Evolutionary conservation across 257 asterid species (phyloP).

Genomic region (Nicotiana sylvestris): DNA sequence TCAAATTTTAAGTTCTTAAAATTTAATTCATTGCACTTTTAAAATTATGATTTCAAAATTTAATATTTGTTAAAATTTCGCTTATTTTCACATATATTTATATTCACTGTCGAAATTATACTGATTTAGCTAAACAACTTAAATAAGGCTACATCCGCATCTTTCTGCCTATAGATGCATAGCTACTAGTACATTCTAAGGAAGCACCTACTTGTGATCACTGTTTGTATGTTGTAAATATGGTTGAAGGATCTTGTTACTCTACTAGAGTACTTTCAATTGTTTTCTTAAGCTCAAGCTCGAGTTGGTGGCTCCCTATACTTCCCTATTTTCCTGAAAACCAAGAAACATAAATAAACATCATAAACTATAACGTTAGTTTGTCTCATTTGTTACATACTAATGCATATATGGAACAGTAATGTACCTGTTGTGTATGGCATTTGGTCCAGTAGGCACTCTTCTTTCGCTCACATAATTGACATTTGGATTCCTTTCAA

Average conservation of each 20-base stretch:
- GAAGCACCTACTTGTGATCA: neutral
- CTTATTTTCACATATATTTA: too few species aligned
- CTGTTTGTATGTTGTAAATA: neutral
- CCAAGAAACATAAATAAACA: neutral
- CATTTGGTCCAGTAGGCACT: constrained; percentile 86
- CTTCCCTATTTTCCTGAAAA: constrained; percentile 40
- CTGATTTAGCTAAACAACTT: too few species aligned
- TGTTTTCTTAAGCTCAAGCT: constrained; percentile 15
- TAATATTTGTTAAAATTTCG: too few species aligned
- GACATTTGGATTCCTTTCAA: constrained; percentile 26
- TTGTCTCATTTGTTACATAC: neutral
- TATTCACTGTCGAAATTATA: too few species aligned
- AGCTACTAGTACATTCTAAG: neutral
- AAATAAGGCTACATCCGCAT: too few species aligned
- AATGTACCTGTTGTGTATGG: constrained; percentile 30
- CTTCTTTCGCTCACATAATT: constrained; percentile 61
- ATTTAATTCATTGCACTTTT: too few species aligned
- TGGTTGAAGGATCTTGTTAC: neutral
- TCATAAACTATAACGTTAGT: neutral
- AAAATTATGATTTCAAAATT: too few species aligned
- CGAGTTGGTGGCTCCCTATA: constrained; percentile 32
- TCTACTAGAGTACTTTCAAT: neutral
- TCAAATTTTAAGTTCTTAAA: too few species aligned
- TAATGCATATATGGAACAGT: neutral
- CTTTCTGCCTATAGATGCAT: neutral